Evolutionary conservation across 2,329 filamentous ascomycete genomes (phyloP).

Genomic region (Elsinoe perseae): DNA sequence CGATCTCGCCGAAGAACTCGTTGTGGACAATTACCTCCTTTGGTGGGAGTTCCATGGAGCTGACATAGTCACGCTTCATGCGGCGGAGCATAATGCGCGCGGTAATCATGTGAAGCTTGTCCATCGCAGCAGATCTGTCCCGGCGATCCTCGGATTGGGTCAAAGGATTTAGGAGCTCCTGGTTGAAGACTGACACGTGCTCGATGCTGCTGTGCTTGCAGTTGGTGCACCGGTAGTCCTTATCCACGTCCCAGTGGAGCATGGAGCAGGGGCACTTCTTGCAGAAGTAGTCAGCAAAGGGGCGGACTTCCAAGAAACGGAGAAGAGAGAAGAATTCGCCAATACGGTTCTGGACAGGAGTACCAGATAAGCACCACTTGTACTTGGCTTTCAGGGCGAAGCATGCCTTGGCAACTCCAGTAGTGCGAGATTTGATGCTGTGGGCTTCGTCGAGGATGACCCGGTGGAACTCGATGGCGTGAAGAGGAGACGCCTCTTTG

Average conservation of each 20-base stretch:
- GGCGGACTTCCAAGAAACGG: conserved; percentile 79
- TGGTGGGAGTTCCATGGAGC: conserved; percentile 91
- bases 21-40: conserved; percentile 89
- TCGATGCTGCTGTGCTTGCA: conserved; percentile 61
- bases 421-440: conserved; percentile 84
- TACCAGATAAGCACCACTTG: conserved; percentile 94
- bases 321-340: conserved; percentile 94
- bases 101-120: conserved; percentile 79
- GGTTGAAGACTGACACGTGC: conserved; percentile 80
- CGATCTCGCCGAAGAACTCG: conserved; percentile 93
- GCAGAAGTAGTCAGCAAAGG: conserved; percentile 92
- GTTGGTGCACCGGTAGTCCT: conserved; percentile 59
- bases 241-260: conserved; percentile 75
- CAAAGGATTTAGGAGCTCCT: conserved; percentile 81
- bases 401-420: conserved; percentile 88
- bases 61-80: conserved; percentile 85
- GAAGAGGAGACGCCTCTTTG: conserved; percentile 69
- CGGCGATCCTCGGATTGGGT: conserved; percentile 39
- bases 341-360: conserved; percentile 92
- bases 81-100: conserved; percentile 93
- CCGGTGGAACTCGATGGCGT: conserved; percentile 79
- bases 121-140: conserved; percentile 61
- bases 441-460: conserved; percentile 93
- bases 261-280: conserved; percentile 73
- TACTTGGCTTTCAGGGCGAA: conserved; percentile 82